Conservation (phyloP, 2,329 filamentous ascomycete species). For the Phaeosphaeria sp. region DNA sequence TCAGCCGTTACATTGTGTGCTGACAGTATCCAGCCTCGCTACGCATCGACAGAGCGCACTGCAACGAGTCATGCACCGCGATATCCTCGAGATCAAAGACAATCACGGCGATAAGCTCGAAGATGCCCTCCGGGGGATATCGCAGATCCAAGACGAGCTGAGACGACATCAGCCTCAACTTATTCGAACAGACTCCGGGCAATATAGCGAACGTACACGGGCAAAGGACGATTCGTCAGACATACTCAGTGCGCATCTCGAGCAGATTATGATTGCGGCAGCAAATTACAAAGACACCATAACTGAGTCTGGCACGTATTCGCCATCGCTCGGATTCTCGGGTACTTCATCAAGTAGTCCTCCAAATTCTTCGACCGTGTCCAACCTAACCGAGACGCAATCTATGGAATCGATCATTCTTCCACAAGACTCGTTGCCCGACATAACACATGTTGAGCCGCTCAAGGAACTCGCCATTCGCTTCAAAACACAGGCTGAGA, state of each 20-base stretch:
- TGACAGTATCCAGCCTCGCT: neutral
- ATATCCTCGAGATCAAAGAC: neutral
- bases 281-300: neutral
- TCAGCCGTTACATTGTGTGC: neutral
- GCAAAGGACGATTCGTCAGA: neutral
- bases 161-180: neutral
- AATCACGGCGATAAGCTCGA: neutral
- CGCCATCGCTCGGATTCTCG: neutral
- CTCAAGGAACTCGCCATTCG: neutral
- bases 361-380: neutral
- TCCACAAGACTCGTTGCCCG: neutral
- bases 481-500: neutral
- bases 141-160: neutral
- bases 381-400: neutral
- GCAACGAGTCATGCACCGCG: neutral
- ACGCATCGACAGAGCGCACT: neutral
- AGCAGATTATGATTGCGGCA: neutral
- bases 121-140: neutral
- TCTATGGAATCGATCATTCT: neutral
- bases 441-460: neutral
- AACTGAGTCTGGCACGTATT: neutral
- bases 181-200: neutral
- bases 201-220: neutral
- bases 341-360: neutral
- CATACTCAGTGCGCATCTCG: neutral